Evolutionary conservation across 2,329 filamentous ascomycete genomes (phyloP), one percentile per base, ranked within the genome.

Genomic region (Alternaria gansuensis): DNA sequence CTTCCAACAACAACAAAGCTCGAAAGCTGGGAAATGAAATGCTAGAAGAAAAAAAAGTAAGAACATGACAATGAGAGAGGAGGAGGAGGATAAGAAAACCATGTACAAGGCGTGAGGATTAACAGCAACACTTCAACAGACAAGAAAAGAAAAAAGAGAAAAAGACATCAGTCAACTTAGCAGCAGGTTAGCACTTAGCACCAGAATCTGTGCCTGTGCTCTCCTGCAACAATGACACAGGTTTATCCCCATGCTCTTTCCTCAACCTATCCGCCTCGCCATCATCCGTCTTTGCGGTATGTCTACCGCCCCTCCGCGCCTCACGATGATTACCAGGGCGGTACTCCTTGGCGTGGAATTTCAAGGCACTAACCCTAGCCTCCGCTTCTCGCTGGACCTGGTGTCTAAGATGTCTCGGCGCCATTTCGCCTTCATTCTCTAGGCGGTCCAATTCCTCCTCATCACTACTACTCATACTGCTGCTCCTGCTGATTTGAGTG

Each of bases 401-500:
- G 34, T 76, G 73, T 34, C 74, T 52, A 0, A 77, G 55, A 49
- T 75, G 73, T 13, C 48, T 52, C 8, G 67, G 62, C 13, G 60
- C 23, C 60, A 67, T 59, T 48, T 71, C 62, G 24, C 69, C 73
- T 1, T 59, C 56, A 1, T 56, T 52, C 46, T 75, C 73, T 13
- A 77, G 36, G 5, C 66, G 58, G 57, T 87, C 83, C 7, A 89
- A 75, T 54, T 86, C 82, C 45, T 87, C 84, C 57, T 85, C 83
- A 46, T 89, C 87, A 9, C 81, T 84, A 55, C 82, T 85, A 31
- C 79, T 82, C 74, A 88, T 72, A 70, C 77, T 75, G 67, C 82
- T 77, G 43, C 76, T 67, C 13, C 75, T 77, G 34, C 75, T 80
- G 54, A 81, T 80, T 64, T 88, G 85, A 6, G 83, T 79, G 72